A percentile compares a stretch with the other conserved stretches of the same genome.
These are phyloP conservation scores for Colletotrichum sansevieriae DNA, from an alignment of 2,329 filamentous ascomycete species.

Conservation along the genomic window DNA sequence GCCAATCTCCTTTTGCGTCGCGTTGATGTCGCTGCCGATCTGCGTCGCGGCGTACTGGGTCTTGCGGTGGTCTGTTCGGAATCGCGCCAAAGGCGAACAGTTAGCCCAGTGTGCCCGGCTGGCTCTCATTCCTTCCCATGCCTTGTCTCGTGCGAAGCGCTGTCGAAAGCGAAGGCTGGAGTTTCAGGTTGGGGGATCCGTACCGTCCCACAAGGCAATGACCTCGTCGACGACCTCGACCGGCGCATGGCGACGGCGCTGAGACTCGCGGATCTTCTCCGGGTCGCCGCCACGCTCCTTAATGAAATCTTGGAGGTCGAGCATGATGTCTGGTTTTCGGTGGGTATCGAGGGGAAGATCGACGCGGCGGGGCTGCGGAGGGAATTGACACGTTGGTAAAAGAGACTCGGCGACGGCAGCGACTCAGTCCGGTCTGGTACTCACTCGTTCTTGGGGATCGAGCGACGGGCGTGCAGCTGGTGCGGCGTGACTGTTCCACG, in stretches of 20 bases:
- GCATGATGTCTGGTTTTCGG: constrained; percentile 61
- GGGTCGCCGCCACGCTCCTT: constrained; percentile 91
- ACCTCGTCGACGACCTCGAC: constrained; percentile 92
- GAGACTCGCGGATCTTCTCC: constrained; percentile 91
- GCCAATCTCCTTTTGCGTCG: constrained; percentile 89
- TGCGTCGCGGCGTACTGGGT: constrained; percentile 83
- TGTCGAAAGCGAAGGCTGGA: constrained; percentile 60
- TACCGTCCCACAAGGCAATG: constrained; percentile 75
- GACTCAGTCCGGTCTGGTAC: neutral
- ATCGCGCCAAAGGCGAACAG: neutral
- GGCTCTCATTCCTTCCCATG: neutral
- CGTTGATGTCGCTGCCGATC: constrained; percentile 87
- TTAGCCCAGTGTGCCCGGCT: constrained; percentile 16
- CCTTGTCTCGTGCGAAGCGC: neutral
- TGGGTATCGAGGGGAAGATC: neutral
- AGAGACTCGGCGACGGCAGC: neutral
- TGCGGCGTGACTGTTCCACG: constrained; percentile 24
- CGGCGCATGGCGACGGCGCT: constrained; percentile 83
- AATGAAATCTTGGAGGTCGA: constrained; percentile 84
- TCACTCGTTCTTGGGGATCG: constrained; percentile 31
- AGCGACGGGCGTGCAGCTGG: constrained; percentile 14
- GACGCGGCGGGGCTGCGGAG: constrained; percentile 13
- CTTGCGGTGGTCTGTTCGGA: constrained; percentile 51
- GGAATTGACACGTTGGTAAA: neutral
- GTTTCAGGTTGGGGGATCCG: neutral